A percentile compares a stretch with the other conserved stretches of the same genome.
These are phyloP conservation scores for Verticillium tricorpus DNA, from an alignment of 2,329 filamentous ascomycete species.

Conservation along the genomic window DNA sequence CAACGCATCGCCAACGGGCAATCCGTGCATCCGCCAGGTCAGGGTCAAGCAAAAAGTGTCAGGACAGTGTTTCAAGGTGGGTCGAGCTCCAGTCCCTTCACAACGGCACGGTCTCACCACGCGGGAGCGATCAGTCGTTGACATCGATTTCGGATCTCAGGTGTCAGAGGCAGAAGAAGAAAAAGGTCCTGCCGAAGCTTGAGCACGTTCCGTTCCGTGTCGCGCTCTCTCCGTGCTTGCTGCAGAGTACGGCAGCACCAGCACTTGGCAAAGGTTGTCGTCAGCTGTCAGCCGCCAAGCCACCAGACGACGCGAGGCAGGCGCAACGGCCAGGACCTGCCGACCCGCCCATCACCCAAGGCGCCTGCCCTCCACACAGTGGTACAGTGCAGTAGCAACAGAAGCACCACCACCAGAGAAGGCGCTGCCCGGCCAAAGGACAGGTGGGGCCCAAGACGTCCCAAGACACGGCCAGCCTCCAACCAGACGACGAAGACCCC, in stretches of 20 bases:
- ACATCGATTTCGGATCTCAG: no score
- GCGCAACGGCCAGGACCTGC: background rate
- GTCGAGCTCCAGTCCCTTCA: background rate
- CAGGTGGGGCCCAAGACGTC: background rate
- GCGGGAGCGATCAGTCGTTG: background rate
- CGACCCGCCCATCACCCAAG: background rate
- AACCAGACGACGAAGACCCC: background rate
- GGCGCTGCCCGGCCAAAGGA: background rate
- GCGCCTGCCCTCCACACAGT: no score
- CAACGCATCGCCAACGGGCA: background rate
- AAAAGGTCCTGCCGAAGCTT: background rate
- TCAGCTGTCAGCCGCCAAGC: background rate
- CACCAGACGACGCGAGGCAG: background rate
- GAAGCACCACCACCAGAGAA: background rate
- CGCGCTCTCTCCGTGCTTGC: no score
- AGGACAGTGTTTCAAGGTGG: constrained; percentile 12
- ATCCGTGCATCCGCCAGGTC: background rate
- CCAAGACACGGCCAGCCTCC: background rate
- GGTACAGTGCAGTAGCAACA: no score
- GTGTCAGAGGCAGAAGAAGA: background rate
- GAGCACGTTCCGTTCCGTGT: background rate
- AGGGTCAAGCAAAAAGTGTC: constrained; percentile 10
- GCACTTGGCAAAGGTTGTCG: background rate
- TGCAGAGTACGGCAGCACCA: background rate
- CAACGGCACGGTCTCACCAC: background rate